Percentiles rank a stretch among this genome's conserved stretches.
Evolutionary conservation across 495 filamentous ascomycete species (phyloP).

Genomic region (Physcia stellaris): DNA sequence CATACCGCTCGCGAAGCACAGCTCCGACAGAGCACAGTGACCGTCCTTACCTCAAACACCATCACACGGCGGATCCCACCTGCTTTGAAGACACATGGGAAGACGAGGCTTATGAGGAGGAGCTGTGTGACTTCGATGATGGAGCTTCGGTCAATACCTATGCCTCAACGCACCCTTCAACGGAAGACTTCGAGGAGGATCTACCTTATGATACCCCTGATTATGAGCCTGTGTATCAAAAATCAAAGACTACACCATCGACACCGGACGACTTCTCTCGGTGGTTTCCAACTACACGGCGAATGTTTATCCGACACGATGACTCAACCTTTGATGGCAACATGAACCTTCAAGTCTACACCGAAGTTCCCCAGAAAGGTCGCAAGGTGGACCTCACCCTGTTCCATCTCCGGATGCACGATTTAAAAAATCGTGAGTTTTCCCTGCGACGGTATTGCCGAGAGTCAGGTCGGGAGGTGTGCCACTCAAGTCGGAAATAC

Average conservation of each 20-base stretch:
- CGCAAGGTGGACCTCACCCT: constrained; percentile 59
- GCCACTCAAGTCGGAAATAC: constrained; percentile 67
- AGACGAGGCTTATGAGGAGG: constrained; percentile 25
- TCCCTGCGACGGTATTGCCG: constrained; percentile 86
- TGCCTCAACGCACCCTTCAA: constrained; percentile 56
- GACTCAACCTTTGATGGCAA: constrained; percentile 87
- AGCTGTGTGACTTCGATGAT: constrained; percentile 35
- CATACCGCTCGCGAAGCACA: constrained; percentile 53
- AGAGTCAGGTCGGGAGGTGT: constrained; percentile 86
- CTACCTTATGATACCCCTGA: constrained; percentile 45
- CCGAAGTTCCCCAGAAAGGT: constrained; percentile 46
- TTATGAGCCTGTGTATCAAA: constrained; percentile 43
- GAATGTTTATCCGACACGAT: constrained; percentile 77
- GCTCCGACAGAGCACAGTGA: constrained; percentile 52
- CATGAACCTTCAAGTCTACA: constrained; percentile 92
- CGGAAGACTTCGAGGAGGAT: constrained; percentile 45
- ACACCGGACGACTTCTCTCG: constrained; percentile 73
- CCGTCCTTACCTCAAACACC: constrained; percentile 32
- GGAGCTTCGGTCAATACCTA: constrained; percentile 66
- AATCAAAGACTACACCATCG: constrained; percentile 53
- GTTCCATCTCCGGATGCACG: constrained; percentile 93
- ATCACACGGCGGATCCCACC: constrained; percentile 2
- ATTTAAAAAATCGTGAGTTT: constrained; percentile 73
- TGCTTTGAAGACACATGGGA: constrained; percentile 19
- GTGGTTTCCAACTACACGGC: constrained; percentile 73